Evolutionary conservation across 345 rosid genomes (phyloP).

Genomic region (Syzygium grande): DNA sequence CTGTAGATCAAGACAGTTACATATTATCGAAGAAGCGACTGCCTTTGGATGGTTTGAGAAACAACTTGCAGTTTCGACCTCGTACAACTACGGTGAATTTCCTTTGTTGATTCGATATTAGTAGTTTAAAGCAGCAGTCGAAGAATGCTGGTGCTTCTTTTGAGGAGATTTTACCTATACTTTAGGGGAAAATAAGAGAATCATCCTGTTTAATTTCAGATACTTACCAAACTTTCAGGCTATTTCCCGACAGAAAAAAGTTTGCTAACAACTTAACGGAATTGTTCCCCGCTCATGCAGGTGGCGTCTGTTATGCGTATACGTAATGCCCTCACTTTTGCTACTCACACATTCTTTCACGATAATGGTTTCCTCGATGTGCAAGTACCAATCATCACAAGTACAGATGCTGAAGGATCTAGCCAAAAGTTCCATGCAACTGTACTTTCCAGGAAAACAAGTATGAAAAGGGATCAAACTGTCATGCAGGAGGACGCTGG

Average conservation of each 20-base stretch:
- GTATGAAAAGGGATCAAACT: conserved; percentile 23
- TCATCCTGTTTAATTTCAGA: neutral
- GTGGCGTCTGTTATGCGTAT: conserved; percentile 72
- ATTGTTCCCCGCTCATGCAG: conserved; percentile 21
- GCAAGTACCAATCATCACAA: conserved; percentile 76
- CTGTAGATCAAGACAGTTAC: conserved; percentile 49
- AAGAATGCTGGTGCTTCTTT: neutral
- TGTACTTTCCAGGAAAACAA: conserved; percentile 26
- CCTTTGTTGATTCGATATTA: neutral
- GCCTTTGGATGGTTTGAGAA: conserved; percentile 60
- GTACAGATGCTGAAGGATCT: conserved; percentile 48
- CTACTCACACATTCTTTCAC: conserved; percentile 66
- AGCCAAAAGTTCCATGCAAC: conserved; percentile 57
- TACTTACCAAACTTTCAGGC: neutral
- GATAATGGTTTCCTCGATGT: conserved; percentile 55
- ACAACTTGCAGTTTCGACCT: conserved; percentile 67
- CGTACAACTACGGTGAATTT: conserved; percentile 68
- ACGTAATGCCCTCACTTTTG: conserved; percentile 55
- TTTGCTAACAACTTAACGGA: neutral
- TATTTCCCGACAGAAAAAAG: neutral
- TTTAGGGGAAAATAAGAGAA: neutral
- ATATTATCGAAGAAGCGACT: conserved; percentile 59
- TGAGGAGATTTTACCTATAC: neutral
- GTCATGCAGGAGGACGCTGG: conserved; percentile 16
- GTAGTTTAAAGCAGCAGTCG: neutral